Percentiles rank a stretch among this genome's conserved stretches.
phyloP scores from a whole-genome alignment of 768 basidiomycete species.

The Podaxis sp. region DNA sequence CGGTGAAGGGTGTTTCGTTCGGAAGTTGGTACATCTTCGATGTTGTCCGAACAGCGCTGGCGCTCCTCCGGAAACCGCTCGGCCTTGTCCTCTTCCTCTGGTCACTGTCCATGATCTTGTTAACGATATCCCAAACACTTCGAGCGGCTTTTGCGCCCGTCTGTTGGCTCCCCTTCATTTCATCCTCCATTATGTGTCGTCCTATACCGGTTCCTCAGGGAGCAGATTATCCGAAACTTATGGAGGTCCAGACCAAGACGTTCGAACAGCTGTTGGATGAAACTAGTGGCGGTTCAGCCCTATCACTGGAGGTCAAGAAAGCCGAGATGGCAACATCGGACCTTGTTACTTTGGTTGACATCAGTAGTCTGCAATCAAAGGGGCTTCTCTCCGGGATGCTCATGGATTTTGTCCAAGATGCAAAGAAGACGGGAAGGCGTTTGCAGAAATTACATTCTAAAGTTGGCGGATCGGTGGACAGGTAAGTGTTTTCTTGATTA shows the following conservation, averaged over 20 bases:
- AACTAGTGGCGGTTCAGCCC: conserved; percentile 51
- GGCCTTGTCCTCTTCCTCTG: conserved; percentile 50
- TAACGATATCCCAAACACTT: conserved; percentile 40
- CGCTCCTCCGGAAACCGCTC: conserved; percentile 55
- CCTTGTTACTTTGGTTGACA: conserved; percentile 57
- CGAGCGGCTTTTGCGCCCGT: conserved; percentile 52
- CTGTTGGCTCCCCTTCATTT: conserved; percentile 62
- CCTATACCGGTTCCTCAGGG: conserved; percentile 25
- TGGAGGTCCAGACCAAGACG: conserved; percentile 56
- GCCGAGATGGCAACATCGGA: conserved; percentile 77
- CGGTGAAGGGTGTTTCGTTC: conserved; percentile 29
- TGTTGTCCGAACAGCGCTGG: conserved; percentile 44
- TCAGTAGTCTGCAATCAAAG: conserved; percentile 60
- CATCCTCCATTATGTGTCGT: conserved; percentile 44
- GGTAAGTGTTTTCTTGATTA: conserved; percentile 38
- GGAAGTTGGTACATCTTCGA: conserved; percentile 42
- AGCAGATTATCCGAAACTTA: conserved; percentile 62
- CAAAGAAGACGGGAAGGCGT: conserved; percentile 56
- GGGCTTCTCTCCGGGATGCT: conserved; percentile 56
- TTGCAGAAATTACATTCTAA: conserved; percentile 63
- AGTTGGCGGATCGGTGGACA: conserved; percentile 74
- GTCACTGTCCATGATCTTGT: conserved; percentile 45
- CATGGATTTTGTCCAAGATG: conserved; percentile 54
- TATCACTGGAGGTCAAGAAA: conserved; percentile 70
- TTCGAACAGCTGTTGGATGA: conserved; percentile 65